Percentiles rank a stretch among this genome's conserved stretches.
These are phyloP conservation scores for Simplicillium aogashimaense DNA, from an alignment of 2,329 filamentous ascomycete species.

Conservation along the genomic window DNA sequence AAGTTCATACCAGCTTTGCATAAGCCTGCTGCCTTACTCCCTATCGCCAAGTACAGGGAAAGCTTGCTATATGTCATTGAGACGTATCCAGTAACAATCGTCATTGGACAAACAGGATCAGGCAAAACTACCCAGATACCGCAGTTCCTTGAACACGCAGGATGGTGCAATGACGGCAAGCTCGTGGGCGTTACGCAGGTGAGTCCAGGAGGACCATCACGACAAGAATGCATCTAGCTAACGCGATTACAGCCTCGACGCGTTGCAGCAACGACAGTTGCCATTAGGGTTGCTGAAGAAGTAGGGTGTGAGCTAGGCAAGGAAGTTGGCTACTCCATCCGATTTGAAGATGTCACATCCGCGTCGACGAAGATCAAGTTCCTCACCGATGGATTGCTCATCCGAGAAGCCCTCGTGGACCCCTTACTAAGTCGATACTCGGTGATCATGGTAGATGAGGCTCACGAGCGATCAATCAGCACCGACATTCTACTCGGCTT, in stretches of 20 bases:
- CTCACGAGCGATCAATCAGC: slow-evolving; percentile 86
- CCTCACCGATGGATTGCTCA: slow-evolving; percentile 81
- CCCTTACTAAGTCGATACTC: slow-evolving; percentile 85
- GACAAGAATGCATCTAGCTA: slow-evolving; percentile 6
- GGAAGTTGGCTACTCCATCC: slow-evolving; percentile 86
- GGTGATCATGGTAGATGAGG: slow-evolving; percentile 96
- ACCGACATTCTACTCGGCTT: slow-evolving; percentile 90
- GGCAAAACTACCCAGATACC: slow-evolving; percentile 96
- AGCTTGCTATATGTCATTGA: slow-evolving; percentile 80
- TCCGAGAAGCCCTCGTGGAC: slow-evolving; percentile 88
- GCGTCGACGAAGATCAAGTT: slow-evolving; percentile 85
- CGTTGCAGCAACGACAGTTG: slow-evolving; percentile 85
- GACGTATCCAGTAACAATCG: slow-evolving; percentile 72
- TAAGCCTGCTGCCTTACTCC: slow-evolving; percentile 73
- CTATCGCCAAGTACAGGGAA: slow-evolving; percentile 75
- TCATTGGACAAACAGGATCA: slow-evolving; percentile 88
- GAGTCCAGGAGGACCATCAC: slow-evolving; percentile 16
- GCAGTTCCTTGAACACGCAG: slow-evolving; percentile 77
- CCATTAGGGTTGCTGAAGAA: slow-evolving; percentile 81
- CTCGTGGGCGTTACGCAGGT: slow-evolving; percentile 85
- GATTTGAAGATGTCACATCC: slow-evolving; percentile 86
- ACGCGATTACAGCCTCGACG: slow-evolving; percentile 58
- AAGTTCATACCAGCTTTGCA: slow-evolving; percentile 72
- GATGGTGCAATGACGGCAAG: slow-evolving; percentile 81
- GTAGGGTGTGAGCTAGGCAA: slow-evolving; percentile 78